These are phyloP conservation scores for Reutealis trisperma DNA, from an alignment of 345 rosid species.

Conservation along the genomic window DNA sequence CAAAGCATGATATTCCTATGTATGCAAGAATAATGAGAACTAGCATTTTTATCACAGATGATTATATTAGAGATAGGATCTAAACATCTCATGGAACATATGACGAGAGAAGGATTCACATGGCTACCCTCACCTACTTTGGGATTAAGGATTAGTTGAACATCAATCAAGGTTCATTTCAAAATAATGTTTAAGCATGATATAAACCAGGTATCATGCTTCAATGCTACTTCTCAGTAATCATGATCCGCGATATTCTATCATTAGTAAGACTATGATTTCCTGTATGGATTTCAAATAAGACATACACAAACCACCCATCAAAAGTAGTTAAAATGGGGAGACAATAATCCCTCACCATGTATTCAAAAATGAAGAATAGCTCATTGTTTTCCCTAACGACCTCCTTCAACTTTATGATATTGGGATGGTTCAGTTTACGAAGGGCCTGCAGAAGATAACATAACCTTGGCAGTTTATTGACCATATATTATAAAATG, in stretches of 20 bases:
- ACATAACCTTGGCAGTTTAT: neutral
- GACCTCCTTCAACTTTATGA: conserved; percentile 88
- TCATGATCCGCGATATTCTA: neutral
- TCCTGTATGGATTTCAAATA: neutral
- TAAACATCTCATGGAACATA: neutral
- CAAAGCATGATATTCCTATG: neutral
- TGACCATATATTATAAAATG: neutral
- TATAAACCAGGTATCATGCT: neutral
- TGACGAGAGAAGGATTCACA: neutral
- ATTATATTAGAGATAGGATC: neutral
- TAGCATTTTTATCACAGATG: neutral
- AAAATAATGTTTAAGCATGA: neutral
- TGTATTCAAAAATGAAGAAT: conserved; percentile 90
- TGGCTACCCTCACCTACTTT: neutral
- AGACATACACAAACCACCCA: neutral
- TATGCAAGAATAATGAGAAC: neutral
- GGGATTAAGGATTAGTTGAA: neutral
- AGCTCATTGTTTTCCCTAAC: conserved; percentile 84
- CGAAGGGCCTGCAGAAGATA: conserved; percentile 74
- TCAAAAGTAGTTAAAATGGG: neutral
- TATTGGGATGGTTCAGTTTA: conserved; percentile 79
- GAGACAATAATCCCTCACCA: conserved; percentile 51
- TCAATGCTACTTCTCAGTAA: neutral
- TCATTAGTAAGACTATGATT: neutral
- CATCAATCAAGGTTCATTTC: neutral